Evolutionary conservation across 2,329 filamentous ascomycete species (phyloP), one percentile per base, ranked within the genome.

Genomic region (Epichloe glyceriae): DNA sequence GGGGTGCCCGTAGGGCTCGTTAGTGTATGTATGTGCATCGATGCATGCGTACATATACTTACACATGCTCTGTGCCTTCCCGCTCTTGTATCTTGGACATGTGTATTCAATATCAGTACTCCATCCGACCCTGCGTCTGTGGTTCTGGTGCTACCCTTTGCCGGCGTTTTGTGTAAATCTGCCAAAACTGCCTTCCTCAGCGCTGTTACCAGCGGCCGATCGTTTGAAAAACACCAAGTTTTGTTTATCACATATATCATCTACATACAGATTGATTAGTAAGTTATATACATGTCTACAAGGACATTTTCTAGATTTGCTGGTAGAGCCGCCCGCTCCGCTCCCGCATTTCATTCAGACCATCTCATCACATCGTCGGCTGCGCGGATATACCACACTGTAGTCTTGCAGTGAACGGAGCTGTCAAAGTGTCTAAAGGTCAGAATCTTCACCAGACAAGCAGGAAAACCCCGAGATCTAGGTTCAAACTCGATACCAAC

Each of bases 11-110:
- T 40, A n/a, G 33, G 17, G 6, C 41, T 40, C 47, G 14, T 43
- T 48, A 47, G 49, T 40, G 49, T 47, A 53, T 47, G 35, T 42
- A 46, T 48, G 50, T 46, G 52, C 48, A 50, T 50, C 44, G 33
- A 33, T 43, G 40, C 49, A 43, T 50, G 44, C 50, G 38, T 30
- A n/a, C 35, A 40, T 49, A 41, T 41, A 39, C 49, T 50, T 50
- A 47, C 44, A 37, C 46, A 34, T 49, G 33, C 41, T 50, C 52
- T 46, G 45, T 46, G 20, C 52, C 47, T 47, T 43, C 26, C 48
- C 37, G 17, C 30, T 19, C 17, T 46, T 43, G 46, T 41, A 46
- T 43, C 46, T 45, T 45, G 34, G 15, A 47, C 43, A 47, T 45
- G 49, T 49, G 37, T 50, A 54, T 48, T 46, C 50, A 44, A 40